phyloP scores from a whole-genome alignment of 1,139 yeast genomes.

The Scheffersomyces lignicola region DNA sequence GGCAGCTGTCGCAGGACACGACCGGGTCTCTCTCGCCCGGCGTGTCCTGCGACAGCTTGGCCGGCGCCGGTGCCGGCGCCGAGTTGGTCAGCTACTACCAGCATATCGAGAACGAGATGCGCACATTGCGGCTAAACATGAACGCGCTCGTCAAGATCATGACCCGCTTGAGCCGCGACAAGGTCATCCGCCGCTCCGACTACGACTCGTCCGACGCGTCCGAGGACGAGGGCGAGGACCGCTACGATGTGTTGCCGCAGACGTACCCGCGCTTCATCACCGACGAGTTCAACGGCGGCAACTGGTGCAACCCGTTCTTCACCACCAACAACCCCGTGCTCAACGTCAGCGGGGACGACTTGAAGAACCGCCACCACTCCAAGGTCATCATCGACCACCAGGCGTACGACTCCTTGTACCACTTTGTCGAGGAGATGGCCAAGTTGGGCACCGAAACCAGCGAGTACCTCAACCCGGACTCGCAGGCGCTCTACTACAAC shows the following conservation, averaged over 20 bases:
- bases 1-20: conserved; percentile 18
- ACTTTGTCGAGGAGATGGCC: conserved; percentile 37
- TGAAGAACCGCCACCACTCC: conserved; percentile 42
- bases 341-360: conserved; percentile 48
- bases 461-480: conserved; percentile 36
- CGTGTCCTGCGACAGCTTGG: conserved; percentile 1
- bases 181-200: conserved; percentile 32
- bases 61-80: conserved; percentile 2
- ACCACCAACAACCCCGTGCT: conserved; percentile 38
- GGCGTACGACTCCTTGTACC: conserved; percentile 39
- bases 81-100: conserved; percentile 27
- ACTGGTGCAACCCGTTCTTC: conserved; percentile 70
- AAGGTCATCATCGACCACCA: conserved; percentile 53
- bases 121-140: conserved; percentile 32
- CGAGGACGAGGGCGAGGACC: conserved; percentile 34
- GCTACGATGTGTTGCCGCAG: conserved; percentile 54
- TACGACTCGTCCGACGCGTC: conserved; percentile 44
- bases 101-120: conserved; percentile 39
- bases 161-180: conserved; percentile 32
- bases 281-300: conserved; percentile 70
- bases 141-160: conserved; percentile 28
- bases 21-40: conserved; percentile 1
- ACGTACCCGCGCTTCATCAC: conserved; percentile 65
- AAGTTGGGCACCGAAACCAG: conserved; percentile 41
- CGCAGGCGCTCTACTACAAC: conserved; percentile 36